Conservation (phyloP, 2,329 filamentous ascomycete species). For the Botrytis paeoniae region DNA sequence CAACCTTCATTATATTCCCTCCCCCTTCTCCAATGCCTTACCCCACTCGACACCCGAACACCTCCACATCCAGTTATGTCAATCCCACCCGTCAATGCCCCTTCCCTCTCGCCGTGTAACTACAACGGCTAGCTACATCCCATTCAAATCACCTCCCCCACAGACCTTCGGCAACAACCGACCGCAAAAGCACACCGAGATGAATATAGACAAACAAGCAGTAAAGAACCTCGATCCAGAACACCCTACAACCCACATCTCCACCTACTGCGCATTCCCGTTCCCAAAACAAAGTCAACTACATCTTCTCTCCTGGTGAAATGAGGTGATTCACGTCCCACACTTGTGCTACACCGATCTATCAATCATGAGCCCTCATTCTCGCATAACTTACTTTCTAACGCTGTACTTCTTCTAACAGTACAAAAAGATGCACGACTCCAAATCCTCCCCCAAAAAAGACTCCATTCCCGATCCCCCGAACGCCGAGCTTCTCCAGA, state of each 20-base stretch:
- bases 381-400: not conserved
- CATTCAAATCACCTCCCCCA: not conserved
- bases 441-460: not conserved
- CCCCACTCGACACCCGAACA: not conserved
- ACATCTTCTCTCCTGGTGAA: not conserved
- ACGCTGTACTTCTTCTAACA: not conserved
- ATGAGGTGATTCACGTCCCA: not conserved
- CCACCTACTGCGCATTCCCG: not conserved
- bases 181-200: not conserved
- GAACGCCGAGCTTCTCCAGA: not conserved
- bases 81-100: too few species aligned
- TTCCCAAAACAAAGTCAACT: not conserved
- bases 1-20: not conserved
- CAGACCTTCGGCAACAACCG: not conserved
- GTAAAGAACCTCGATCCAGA: not conserved
- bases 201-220: not conserved
- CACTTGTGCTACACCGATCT: not conserved
- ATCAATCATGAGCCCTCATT: not conserved
- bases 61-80: not conserved
- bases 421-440: not conserved
- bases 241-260: not conserved
- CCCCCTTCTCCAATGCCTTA: not conserved
- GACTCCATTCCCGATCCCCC: not conserved
- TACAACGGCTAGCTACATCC: not conserved
- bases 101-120: not conserved